Evolutionary conservation across 164 flowering plant genomes (phyloP), one percentile per base, ranked within the genome.

Genomic region (Umbellularia californica): DNA sequence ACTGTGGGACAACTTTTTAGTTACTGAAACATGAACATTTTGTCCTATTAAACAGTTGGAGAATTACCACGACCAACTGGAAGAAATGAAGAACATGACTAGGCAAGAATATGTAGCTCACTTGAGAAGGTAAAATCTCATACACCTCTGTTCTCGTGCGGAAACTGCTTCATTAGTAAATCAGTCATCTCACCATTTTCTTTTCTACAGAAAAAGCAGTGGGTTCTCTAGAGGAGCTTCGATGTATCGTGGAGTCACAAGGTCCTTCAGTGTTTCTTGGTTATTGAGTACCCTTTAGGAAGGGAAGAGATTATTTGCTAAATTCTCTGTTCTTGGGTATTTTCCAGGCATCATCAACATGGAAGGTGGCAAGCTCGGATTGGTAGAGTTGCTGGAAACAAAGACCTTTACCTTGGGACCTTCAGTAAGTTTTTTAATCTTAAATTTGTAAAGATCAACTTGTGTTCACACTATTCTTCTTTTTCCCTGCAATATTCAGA

Each of bases 341-440:
- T 73, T 75, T 63, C 51, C 69, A 93, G 98, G 75, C 95, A 93
- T 84, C 97, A 92, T 74, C 98, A 92, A 76, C 94, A 90, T 81
- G 98, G 97, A 65, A 89, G 97, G 80, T 93, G 98, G 97, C 97
- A 93, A 81, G 97, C 97, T 51, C 79, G 98, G 62, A 93, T 93
- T 3, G 97, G 98, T 23, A 81, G 98, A 50, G 98, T 90, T 24
- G 97, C 98, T 0, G 98, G 98, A 41, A 93, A 93, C 85, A 93
- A 93, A 81, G 98, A 93, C 74, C 92, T 93, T 66, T 93, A 93
- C 83, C 92, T 93, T 24, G 97, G 95, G 55, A 93, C 97, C 69
- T 93, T 93, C 76, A 84, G 97, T 93, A 75, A 86, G 90, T 76
- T 47, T 70, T 41, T 6, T 41, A 41, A 41, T 51, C 69, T 30